Base-by-base conservation (phyloP, 495 filamentous ascomycete genomes). In the Bacidia rubella region DNA sequence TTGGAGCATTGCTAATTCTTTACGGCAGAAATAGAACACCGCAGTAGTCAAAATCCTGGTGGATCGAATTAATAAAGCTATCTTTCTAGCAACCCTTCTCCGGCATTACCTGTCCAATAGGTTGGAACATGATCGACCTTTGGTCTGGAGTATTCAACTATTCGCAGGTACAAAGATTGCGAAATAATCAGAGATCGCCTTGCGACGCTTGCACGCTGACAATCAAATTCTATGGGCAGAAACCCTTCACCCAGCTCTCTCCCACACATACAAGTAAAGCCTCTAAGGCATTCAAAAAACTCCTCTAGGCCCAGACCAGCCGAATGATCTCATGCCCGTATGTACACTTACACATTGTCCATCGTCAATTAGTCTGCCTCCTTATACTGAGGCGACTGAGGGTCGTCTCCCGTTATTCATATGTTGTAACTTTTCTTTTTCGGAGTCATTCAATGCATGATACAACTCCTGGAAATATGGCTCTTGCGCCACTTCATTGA, bases 381-480 rank as follows among this genome's bases (percentile, higher is more conserved):
- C 4, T 47, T 22, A 24, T 20, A 1, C 44, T 25, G 44, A 47
- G 22, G 20, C 44, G 19, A 50, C 29, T n/a, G 47, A 50, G 15
- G 26, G 47, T 38, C 47, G 26, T 50, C 47, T 50, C n/a, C 47
- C 47, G 19, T 55, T 44, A 41, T 62, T 57, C 59, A 62, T 62
- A 19, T 50, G 52, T 5, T 69, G 70, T 42, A 94, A 68, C 64
- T 88, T 90, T 24, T 68, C 68, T 68, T 86, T 83, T 69, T 96
- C 90, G 51, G 81, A 76, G 4, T 78, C 74, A 2, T 73, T 85
- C 62, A 96, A 62, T 11, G 76, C 69, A 17, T 68, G 72, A 64
- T 82, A 95, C 57, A 90, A 72, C 29, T 83, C 78, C 59, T 78
- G 76, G 66, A 95, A 95, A 17, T 73, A 81, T 2, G 80, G 76